These are phyloP conservation scores for Lepraria neglecta DNA, from an alignment of 495 filamentous ascomycete genomes.

Conservation along the genomic window DNA sequence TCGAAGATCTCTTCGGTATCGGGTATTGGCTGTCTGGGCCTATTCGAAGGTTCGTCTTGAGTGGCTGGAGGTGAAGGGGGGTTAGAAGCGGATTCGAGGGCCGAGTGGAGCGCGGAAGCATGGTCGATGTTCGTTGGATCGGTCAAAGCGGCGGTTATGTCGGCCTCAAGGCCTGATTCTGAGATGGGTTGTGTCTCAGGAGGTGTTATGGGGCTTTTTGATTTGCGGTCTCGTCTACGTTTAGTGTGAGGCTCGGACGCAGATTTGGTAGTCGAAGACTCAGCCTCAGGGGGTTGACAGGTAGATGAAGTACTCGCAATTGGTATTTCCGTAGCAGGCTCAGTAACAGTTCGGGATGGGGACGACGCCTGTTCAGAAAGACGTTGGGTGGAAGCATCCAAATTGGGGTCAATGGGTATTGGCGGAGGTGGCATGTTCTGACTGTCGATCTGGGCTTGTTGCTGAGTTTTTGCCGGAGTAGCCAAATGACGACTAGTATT, in stretches of 20 bases:
- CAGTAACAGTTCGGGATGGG: background rate
- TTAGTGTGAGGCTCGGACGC: conserved; percentile 13
- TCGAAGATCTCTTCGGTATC: conserved; percentile 54
- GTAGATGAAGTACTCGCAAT: background rate
- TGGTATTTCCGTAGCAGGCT: background rate
- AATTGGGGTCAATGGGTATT: conserved; percentile 31
- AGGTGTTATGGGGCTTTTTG: conserved; percentile 5
- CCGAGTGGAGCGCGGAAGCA: conserved; percentile 32
- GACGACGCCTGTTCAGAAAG: background rate
- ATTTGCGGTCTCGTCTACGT: conserved; percentile 17
- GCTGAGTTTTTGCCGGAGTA: conserved; percentile 16
- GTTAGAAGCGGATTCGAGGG: conserved; percentile 22
- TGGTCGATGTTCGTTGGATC: conserved; percentile 44
- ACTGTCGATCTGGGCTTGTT: conserved; percentile 19
- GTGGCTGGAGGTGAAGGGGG: conserved; percentile 9
- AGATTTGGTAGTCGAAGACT: background rate
- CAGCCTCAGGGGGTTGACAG: background rate
- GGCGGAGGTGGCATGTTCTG: conserved; percentile 30
- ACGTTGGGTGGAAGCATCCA: conserved; percentile 14
- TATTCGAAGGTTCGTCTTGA: conserved; percentile 8
- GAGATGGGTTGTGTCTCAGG: conserved; percentile 25
- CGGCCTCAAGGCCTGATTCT: conserved; percentile 42
- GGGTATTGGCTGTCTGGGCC: conserved; percentile 29
- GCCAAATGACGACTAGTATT: background rate
- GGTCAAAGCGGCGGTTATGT: conserved; percentile 45